Conservation (phyloP, 208 protist species). For the Crithidia brevicula region DNA sequence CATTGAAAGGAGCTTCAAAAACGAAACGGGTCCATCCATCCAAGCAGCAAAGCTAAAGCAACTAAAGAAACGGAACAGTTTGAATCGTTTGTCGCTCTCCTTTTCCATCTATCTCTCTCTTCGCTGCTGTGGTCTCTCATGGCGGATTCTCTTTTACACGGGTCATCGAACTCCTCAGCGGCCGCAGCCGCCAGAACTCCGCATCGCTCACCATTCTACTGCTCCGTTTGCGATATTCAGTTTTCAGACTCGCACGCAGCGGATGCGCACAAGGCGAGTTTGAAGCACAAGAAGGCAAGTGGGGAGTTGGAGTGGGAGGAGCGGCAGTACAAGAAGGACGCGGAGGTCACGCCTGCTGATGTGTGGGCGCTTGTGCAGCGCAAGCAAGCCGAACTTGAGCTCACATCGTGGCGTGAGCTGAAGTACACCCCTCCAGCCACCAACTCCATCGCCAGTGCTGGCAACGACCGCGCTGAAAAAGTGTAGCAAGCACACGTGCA, state of each 20-base stretch:
- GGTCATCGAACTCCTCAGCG: not conserved
- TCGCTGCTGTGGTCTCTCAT: not conserved
- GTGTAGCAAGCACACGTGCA: too few species aligned
- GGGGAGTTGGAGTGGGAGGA: conserved; percentile 63
- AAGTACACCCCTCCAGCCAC: too few species aligned
- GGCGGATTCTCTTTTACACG: not conserved
- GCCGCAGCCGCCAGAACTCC: not conserved
- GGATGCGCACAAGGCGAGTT: conserved; percentile 57
- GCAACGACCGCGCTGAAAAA: too few species aligned
- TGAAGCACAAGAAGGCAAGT: conserved; percentile 75
- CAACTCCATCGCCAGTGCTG: too few species aligned
- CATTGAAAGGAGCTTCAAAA: too few species aligned
- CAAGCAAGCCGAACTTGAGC: conserved; percentile 55
- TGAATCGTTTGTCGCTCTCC: not conserved
- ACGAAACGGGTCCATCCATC: too few species aligned
- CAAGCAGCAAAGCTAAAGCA: too few species aligned
- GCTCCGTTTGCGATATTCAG: conserved; percentile 61
- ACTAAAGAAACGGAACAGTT: not conserved
- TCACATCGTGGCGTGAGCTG: conserved; percentile 56
- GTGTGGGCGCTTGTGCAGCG: conserved; percentile 72
- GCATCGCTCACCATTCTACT: conserved; percentile 49
- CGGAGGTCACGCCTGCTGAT: conserved; percentile 68
- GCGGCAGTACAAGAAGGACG: conserved; percentile 68
- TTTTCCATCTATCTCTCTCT: not conserved
- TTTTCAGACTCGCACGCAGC: conserved; percentile 67